Percentiles rank a stretch among this genome's conserved stretches.
These are phyloP conservation scores for Magnaporthiopsis poae DNA, from an alignment of 2,329 filamentous ascomycete genomes.

Conservation along the genomic window DNA sequence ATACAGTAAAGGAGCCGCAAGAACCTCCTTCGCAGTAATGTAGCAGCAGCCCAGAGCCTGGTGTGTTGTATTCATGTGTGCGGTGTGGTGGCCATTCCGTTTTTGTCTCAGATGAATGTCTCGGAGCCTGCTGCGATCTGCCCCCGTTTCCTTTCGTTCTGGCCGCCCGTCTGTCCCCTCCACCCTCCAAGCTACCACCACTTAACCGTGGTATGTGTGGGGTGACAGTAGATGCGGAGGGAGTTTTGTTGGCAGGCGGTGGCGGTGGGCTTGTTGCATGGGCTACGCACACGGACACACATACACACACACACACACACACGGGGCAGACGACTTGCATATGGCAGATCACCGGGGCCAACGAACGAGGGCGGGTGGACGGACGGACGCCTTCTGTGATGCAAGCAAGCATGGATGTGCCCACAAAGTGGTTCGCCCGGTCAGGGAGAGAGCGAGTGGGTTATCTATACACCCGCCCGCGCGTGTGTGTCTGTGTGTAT, in stretches of 20 bases:
- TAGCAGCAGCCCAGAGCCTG: not conserved
- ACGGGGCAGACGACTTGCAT: not conserved
- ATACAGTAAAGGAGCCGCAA: not conserved
- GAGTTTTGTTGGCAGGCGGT: not conserved
- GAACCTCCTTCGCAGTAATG: not conserved
- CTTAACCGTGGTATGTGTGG: not conserved
- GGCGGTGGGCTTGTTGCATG: not conserved
- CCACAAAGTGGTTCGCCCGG: not conserved
- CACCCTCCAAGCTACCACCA: not conserved
- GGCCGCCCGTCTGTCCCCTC: not conserved
- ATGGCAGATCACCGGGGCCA: not conserved
- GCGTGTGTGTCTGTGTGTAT: not conserved
- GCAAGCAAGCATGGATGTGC: not conserved
- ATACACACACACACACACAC: too few relatives aligned
- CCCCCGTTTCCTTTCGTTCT: not conserved
- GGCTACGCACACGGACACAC: not conserved
- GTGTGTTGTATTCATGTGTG: not conserved
- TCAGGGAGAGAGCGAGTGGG: not conserved
- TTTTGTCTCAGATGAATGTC: constrained; percentile 1
- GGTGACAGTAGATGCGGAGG: not conserved
- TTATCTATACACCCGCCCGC: not conserved
- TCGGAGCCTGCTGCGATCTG: not conserved
- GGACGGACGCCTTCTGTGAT: not conserved
- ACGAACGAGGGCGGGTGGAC: not conserved
- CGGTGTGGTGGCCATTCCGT: not conserved